Conservation (phyloP, 345 rosid species). For the Syzygium oleosum region DNA sequence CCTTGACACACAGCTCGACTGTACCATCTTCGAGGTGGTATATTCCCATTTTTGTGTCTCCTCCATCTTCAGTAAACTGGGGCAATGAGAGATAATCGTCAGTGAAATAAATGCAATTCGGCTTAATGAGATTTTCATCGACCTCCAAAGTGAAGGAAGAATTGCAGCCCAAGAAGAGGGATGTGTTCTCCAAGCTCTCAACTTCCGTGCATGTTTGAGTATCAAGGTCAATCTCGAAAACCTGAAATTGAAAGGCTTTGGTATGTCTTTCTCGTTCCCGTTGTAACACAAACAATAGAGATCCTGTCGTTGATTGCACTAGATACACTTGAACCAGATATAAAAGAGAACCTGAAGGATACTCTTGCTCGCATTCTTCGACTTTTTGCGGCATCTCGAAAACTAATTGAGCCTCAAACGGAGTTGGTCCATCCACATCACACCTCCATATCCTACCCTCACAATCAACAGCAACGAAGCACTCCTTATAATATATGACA, state of each 20-base stretch:
- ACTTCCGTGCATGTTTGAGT: neutral
- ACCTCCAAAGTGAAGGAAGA: neutral
- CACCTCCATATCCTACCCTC: neutral
- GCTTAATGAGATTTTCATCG: neutral
- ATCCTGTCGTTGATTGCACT: neutral
- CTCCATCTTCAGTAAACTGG: neutral
- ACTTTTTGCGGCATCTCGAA: neutral
- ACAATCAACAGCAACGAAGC: neutral
- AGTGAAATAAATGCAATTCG: neutral
- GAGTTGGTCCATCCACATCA: neutral
- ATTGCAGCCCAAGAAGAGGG: neutral
- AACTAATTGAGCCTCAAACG: neutral
- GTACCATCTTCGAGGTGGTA: neutral
- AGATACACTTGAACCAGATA: neutral
- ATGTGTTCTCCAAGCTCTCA: neutral
- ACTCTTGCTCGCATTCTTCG: neutral
- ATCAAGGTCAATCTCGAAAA: neutral
- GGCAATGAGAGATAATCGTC: neutral
- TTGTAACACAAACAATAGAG: neutral
- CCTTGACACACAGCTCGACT: neutral
- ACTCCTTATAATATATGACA: neutral
- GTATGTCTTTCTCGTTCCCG: neutral
- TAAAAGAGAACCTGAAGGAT: neutral
- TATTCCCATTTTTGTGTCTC: neutral
- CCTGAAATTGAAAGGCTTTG: neutral